Percentiles rank a stretch among this genome's conserved stretches.
Conservation (phyloP, 148 eudicot genomes). For the Persicaria maculosa region DNA sequence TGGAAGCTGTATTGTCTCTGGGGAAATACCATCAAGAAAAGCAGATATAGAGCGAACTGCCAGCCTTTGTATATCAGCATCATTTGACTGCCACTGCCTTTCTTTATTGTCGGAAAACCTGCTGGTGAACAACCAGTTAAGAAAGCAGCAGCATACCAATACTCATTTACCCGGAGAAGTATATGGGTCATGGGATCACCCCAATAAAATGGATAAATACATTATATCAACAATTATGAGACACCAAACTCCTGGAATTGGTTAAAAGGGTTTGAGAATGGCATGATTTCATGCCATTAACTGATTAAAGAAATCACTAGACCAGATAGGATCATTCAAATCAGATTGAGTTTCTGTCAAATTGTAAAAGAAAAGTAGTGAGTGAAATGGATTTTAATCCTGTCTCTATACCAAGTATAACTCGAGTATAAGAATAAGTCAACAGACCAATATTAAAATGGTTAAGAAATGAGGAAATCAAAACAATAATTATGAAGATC, state of each 20-base stretch:
- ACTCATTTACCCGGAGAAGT: not conserved
- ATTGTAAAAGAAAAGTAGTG: not conserved
- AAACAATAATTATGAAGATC: not conserved
- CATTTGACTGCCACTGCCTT: conserved; percentile 51
- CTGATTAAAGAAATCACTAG: too few relatives aligned
- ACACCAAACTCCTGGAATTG: not conserved
- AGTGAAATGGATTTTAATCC: not conserved
- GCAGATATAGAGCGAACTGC: conserved; percentile 69
- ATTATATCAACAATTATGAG: not conserved
- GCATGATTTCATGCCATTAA: too few relatives aligned
- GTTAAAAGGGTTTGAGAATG: not conserved
- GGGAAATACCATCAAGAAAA: conserved; percentile 59
- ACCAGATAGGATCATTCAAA: too few relatives aligned
- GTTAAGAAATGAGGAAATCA: too few relatives aligned
- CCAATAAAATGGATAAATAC: not conserved
- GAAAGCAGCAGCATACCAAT: not conserved
- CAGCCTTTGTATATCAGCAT: conserved; percentile 62
- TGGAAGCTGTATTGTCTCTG: conserved; percentile 49
- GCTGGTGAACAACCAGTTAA: conserved; percentile 6
- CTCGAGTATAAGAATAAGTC: not conserved
- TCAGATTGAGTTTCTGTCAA: not conserved
- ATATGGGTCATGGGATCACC: not conserved
- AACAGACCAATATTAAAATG: not conserved
- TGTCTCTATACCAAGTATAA: not conserved
- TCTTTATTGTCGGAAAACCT: conserved; percentile 36